A percentile compares a stretch with the other conserved stretches of the same genome.
These are phyloP conservation scores for Russula ochroleuca DNA, from an alignment of 768 basidiomycete species.

Conservation along the genomic window DNA sequence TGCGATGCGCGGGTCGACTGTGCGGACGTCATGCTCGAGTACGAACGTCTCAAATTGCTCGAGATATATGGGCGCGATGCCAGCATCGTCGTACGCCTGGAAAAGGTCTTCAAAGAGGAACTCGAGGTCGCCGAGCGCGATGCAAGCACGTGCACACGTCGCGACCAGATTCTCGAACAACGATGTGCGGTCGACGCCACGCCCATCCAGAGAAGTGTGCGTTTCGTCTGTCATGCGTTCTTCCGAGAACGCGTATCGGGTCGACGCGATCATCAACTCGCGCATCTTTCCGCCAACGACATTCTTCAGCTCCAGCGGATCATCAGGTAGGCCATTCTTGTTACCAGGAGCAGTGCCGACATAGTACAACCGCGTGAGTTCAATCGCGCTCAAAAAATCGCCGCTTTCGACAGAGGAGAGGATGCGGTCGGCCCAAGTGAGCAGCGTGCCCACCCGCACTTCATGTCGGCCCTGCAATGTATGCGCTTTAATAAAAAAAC, in stretches of 20 bases:
- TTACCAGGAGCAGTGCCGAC: slow-evolving; percentile 77
- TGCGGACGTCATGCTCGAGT: slow-evolving; percentile 62
- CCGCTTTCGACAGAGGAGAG: slow-evolving; percentile 77
- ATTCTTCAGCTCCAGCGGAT: slow-evolving; percentile 49
- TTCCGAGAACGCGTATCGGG: slow-evolving; percentile 88
- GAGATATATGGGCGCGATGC: slow-evolving; percentile 83
- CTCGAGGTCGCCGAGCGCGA: slow-evolving; percentile 74
- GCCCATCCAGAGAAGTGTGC: slow-evolving; percentile 72
- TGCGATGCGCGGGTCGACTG: slow-evolving; percentile 82
- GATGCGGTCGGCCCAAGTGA: slow-evolving; percentile 95
- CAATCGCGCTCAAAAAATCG: slow-evolving; percentile 87
- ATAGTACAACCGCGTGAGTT: slow-evolving; percentile 79
- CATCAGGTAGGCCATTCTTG: slow-evolving; percentile 76
- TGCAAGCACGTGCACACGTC: slow-evolving; percentile 71
- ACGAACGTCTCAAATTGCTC: slow-evolving; percentile 77
- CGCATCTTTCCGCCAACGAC: slow-evolving; percentile 72
- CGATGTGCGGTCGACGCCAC: slow-evolving; percentile 87
- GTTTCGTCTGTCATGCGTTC: slow-evolving; percentile 90
- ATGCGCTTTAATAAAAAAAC: slow-evolving; percentile 10
- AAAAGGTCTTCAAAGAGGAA: slow-evolving; percentile 93
- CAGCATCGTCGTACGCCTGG: slow-evolving; percentile 79
- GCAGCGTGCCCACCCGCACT: slow-evolving; percentile 74
- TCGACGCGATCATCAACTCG: slow-evolving; percentile 83
- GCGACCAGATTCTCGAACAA: slow-evolving; percentile 86
- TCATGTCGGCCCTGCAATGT: slow-evolving; percentile 54